Base-by-base conservation (phyloP, 2,329 filamentous ascomycete species). In the Colletotrichum sp. region DNA sequence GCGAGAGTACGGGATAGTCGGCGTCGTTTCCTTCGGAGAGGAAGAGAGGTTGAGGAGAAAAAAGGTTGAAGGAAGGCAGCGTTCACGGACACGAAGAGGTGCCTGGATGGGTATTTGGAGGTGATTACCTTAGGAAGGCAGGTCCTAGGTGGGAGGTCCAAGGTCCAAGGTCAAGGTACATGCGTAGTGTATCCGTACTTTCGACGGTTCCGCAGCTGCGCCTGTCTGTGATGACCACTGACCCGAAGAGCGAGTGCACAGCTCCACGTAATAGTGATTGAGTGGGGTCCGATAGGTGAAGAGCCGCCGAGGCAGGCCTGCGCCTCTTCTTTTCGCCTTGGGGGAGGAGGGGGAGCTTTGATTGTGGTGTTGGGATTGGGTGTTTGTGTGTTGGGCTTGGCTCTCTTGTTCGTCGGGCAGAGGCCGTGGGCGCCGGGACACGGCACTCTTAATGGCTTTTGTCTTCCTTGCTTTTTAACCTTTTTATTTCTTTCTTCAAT, bases 221-320 rank as follows among this genome's bases (percentile, higher is more conserved):
- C 27, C 44, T 52, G 44, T 52, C 44, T 52, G n/a, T 52, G 44
- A 52, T 52, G 44, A 13, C 44, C 44, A 52, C n/a, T 66, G 68
- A 52, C 57, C 65, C 60, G n/a, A 19, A 12, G 27, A 60, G 27
- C 9, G 16, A 64, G 68, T 39, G 69, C 68, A 75, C 72, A 75
- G 61, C 72, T 72, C 72, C 72, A 63, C 68, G 72, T 63, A 75
- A 68, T 68, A 67, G 28, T 52, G 64, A 68, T 73, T 73, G 60
- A 63, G 72, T 75, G 73, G 64, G 70, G 69, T 75, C 32, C 57
- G 64, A 73, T 73, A 48, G 57, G 44, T 59, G 69, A 48, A 72
- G 72, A 72, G 68, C 60, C 68, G 69, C 69, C 52, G 63, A 55
- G 72, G 70, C 70, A 63, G 72, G 70, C 70, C 69, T 73, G 70